Percentiles rank a stretch among this genome's conserved stretches.
phyloP scores from a whole-genome alignment of 1,139 yeast genomes.

The Taphrina betulina region DNA sequence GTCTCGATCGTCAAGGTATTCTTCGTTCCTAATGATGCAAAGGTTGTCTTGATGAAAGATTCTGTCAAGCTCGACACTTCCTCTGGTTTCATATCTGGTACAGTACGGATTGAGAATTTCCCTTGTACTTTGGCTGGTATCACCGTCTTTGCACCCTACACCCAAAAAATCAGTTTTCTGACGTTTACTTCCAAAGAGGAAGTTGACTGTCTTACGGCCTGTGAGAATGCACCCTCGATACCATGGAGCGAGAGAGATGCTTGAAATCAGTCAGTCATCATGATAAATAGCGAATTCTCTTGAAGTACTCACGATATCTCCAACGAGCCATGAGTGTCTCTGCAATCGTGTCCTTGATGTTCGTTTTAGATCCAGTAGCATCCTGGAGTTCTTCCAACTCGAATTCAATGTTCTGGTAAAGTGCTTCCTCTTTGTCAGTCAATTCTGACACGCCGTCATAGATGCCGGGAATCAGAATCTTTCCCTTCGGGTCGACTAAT shows the following conservation, averaged over 20 bases:
- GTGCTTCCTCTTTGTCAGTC: conserved; percentile 64
- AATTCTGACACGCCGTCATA: conserved; percentile 93
- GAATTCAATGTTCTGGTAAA: conserved; percentile 84
- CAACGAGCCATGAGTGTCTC: conserved; percentile 95
- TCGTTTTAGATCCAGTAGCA: conserved; percentile 84
- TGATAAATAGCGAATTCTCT: background rate
- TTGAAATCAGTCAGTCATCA: conserved; percentile 48
- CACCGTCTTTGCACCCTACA: conserved; percentile 95
- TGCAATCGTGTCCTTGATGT: conserved; percentile 72
- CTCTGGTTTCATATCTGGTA: conserved; percentile 81
- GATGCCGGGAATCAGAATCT: conserved; percentile 82
- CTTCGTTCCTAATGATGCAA: conserved; percentile 68
- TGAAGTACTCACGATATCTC: conserved; percentile 56
- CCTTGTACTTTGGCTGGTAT: conserved; percentile 94
- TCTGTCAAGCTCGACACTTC: conserved; percentile 76
- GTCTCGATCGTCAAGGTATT: conserved; percentile 71
- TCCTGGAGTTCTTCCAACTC: conserved; percentile 78
- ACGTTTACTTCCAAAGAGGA: no score
- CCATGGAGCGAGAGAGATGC: conserved; percentile 93
- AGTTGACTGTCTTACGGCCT: conserved; percentile 13
- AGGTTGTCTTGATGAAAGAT: conserved; percentile 64
- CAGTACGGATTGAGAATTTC: conserved; percentile 95
- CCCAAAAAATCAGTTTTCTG: no score
- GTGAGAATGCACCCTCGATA: conserved; percentile 90
- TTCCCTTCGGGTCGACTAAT: conserved; percentile 72